These are phyloP conservation scores for Lasiodiplodia citricola DNA, from an alignment of 2,329 filamentous ascomycete genomes.

Conservation along the genomic window DNA sequence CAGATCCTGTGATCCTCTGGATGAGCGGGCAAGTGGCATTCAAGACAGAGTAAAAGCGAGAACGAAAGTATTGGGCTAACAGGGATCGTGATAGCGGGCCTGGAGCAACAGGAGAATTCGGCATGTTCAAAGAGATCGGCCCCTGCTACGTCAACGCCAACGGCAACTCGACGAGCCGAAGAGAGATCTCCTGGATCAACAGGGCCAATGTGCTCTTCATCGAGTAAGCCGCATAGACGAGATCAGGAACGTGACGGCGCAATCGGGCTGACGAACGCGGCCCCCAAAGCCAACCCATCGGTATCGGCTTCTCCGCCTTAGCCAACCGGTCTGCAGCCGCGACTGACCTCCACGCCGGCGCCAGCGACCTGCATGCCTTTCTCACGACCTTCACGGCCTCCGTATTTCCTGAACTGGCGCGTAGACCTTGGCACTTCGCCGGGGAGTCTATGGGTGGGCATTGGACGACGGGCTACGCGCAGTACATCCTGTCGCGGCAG, in stretches of 20 bases:
- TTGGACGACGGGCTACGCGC: not conserved
- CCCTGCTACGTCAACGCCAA: not conserved
- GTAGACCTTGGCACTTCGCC: not conserved
- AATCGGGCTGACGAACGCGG: not conserved
- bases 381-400: not conserved
- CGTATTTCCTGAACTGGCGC: not conserved
- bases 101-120: not conserved
- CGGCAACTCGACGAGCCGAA: not conserved
- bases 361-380: not conserved
- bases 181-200: not conserved
- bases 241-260: not conserved
- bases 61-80: not conserved
- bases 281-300: constrained; percentile 1
- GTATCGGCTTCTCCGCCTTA: not conserved
- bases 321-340: not conserved
- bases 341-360: not conserved
- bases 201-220: not conserved
- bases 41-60: not conserved
- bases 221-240: not conserved
- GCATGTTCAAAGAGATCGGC: constrained; percentile 1
- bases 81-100: not conserved
- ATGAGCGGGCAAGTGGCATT: not conserved
- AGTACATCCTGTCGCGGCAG: no score
- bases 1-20: not conserved
- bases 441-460: not conserved